These are phyloP conservation scores for Amanita pallidorosea DNA, from an alignment of 768 basidiomycete species.

Conservation along the genomic window DNA sequence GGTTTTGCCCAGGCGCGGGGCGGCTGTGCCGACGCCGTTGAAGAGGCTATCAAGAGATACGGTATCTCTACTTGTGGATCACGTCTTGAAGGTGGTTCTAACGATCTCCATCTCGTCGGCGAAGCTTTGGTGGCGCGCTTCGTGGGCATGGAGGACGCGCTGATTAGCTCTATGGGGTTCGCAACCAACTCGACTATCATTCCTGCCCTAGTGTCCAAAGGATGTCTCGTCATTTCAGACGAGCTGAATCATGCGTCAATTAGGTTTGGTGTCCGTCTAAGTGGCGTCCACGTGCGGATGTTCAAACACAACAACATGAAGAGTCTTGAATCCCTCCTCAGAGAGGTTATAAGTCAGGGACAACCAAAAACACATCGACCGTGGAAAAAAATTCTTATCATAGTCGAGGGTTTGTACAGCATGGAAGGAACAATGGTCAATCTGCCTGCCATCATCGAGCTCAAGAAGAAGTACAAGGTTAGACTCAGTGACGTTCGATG, in stretches of 20 bases:
- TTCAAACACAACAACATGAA: conserved; percentile 98
- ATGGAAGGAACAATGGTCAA: conserved; percentile 98
- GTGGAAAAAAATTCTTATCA: conserved; percentile 95
- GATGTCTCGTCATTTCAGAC: conserved; percentile 92
- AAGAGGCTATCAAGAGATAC: conserved; percentile 70
- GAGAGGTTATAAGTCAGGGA: conserved; percentile 92
- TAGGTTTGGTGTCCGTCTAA: conserved; percentile 82
- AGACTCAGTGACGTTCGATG: conserved; percentile 10
- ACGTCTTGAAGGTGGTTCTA: conserved; percentile 77
- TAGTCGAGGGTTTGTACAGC: conserved; percentile 93
- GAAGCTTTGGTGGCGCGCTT: conserved; percentile 89
- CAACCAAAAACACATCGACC: conserved; percentile 97
- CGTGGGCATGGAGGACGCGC: conserved; percentile 80
- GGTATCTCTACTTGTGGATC: conserved; percentile 71
- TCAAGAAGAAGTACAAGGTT: conserved; percentile 96
- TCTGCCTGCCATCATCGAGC: conserved; percentile 68
- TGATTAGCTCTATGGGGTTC: conserved; percentile 94
- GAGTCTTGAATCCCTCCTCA: conserved; percentile 66
- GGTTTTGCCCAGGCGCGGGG: conserved; percentile 93
- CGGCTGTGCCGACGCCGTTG: conserved; percentile 90
- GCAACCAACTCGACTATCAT: conserved; percentile 92
- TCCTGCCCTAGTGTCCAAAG: conserved; percentile 84
- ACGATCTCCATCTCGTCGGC: conserved; percentile 68
- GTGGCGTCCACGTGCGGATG: conserved; percentile 80
- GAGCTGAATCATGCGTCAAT: conserved; percentile 96